Evolutionary conservation across 306 rosid genomes (phyloP).

Genomic region (Cicer yamashitae): DNA sequence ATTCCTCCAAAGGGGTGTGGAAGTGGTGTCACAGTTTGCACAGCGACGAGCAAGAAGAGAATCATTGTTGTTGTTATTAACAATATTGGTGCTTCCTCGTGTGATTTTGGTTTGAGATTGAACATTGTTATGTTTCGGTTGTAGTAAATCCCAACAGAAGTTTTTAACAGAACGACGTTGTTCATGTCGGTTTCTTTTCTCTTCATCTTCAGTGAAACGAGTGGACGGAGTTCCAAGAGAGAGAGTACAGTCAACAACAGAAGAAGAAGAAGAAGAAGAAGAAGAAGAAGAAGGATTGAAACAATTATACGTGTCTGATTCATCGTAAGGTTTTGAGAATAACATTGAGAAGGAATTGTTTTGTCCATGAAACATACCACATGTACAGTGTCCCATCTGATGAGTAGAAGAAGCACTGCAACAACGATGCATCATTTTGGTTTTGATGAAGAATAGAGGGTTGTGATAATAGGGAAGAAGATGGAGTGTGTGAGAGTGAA

Average conservation of each 20-base stretch:
- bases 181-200: slow-evolving; percentile 49
- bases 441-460: too few relatives aligned
- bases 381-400: slow-evolving; percentile 64
- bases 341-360: slow-evolving; percentile 67
- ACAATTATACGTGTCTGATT: slow-evolving; percentile 44
- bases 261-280: slow-evolving; percentile 43
- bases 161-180: slow-evolving; percentile 44
- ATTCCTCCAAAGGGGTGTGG: slow-evolving; percentile 98
- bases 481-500: neutral
- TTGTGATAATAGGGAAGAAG: too few relatives aligned
- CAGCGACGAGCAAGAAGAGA: slow-evolving; percentile 94
- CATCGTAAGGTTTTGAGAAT: slow-evolving; percentile 53
- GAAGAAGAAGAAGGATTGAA: slow-evolving; percentile 47
- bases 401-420: slow-evolving; percentile 56
- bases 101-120: slow-evolving; percentile 42
- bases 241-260: slow-evolving; percentile 85
- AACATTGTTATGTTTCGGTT: slow-evolving; percentile 56
- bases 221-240: slow-evolving; percentile 87
- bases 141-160: slow-evolving; percentile 84
- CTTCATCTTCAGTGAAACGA: slow-evolving; percentile 55
- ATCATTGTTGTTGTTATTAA: slow-evolving; percentile 44
- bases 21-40: slow-evolving; percentile 97
- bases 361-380: slow-evolving; percentile 67
- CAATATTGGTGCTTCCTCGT: slow-evolving; percentile 30
- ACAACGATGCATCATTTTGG: slow-evolving; percentile 62